Conservation (phyloP, 208 protist species). For the Wallacemonas sp. region DNA sequence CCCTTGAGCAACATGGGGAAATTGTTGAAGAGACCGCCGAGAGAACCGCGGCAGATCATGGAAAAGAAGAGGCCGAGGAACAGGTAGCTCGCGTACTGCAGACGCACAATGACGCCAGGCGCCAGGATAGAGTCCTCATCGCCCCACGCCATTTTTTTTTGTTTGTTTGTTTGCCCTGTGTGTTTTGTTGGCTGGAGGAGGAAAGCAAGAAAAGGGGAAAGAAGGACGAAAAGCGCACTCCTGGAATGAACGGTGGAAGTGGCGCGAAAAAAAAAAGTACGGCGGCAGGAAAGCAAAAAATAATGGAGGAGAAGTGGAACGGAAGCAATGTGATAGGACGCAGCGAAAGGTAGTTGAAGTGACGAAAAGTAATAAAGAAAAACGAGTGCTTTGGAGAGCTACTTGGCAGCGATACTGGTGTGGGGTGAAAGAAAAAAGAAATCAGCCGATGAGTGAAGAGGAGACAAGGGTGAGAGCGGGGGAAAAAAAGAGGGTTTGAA, state of each 20-base stretch:
- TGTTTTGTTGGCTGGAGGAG: neutral
- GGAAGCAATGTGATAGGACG: neutral
- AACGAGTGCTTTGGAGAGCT: no score
- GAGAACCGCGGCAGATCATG: slow-evolving; percentile 56
- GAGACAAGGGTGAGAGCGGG: no score
- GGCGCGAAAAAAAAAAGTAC: slow-evolving; percentile 26
- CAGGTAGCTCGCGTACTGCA: slow-evolving; percentile 84
- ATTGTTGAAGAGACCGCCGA: slow-evolving; percentile 54
- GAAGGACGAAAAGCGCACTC: neutral
- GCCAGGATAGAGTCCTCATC: slow-evolving; percentile 38
- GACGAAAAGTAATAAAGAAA: no score
- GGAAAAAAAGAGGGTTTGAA: no score
- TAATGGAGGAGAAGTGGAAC: neutral
- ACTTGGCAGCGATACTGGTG: no score
- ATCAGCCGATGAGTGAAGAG: no score
- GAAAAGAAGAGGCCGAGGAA: slow-evolving; percentile 72
- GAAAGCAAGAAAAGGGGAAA: slow-evolving; percentile 11
- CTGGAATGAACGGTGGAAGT: neutral
- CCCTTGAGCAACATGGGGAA: slow-evolving; percentile 59
- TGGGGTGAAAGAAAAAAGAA: no score
- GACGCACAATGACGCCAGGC: slow-evolving; percentile 65
- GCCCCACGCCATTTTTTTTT: slow-evolving; percentile 12
- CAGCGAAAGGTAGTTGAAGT: no score
- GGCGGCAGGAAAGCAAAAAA: slow-evolving; percentile 20
- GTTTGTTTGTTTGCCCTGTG: slow-evolving; percentile 4